Percentiles rank a stretch among this genome's conserved stretches.
phyloP scores from a whole-genome alignment of 2,329 filamentous ascomycete genomes.

The Aspergillus calidoustus region DNA sequence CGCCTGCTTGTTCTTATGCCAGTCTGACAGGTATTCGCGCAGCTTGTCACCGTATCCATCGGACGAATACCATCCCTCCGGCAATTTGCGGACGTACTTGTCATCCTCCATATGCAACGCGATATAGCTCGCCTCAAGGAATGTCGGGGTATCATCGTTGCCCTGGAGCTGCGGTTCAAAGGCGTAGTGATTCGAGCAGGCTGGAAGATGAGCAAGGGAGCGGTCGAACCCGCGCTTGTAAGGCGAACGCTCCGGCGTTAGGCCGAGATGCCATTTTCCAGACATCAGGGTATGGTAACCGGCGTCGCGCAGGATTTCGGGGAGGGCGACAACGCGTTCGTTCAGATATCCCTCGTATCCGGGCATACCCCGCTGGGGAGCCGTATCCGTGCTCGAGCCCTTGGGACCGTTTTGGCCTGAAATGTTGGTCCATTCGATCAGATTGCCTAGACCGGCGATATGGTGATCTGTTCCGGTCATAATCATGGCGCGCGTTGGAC shows the following conservation, averaged over 20 bases:
- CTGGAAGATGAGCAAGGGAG: conserved; percentile 64
- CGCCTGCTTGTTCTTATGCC: conserved; percentile 40
- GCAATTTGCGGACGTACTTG: conserved; percentile 51
- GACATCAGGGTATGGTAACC: conserved; percentile 66
- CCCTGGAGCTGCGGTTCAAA: conserved; percentile 54
- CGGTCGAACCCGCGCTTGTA: conserved; percentile 63
- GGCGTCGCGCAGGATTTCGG: conserved; percentile 61
- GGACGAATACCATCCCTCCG: conserved; percentile 59
- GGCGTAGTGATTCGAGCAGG: conserved; percentile 63
- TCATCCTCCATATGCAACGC: conserved; percentile 53
- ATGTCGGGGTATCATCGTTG: conserved; percentile 47
- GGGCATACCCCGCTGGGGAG: conserved; percentile 61
- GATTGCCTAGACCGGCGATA: conserved; percentile 59
- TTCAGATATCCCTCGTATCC: conserved; percentile 70
- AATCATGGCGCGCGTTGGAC: conserved; percentile 67
- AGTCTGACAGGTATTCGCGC: conserved; percentile 56
- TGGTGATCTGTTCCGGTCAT: conserved; percentile 68
- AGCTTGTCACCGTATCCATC: conserved; percentile 59
- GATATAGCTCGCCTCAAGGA: conserved; percentile 48
- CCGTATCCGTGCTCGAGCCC: conserved; percentile 56
- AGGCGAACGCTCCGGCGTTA: conserved; percentile 62
- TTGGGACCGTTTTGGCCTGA: conserved; percentile 58
- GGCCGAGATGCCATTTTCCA: conserved; percentile 67
- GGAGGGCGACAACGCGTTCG: conserved; percentile 61
- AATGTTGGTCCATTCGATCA: conserved; percentile 63